These are phyloP conservation scores for Sanghuangporus sanghuang DNA, from an alignment of 1,284 basidiomycete genomes.

Conservation along the genomic window DNA sequence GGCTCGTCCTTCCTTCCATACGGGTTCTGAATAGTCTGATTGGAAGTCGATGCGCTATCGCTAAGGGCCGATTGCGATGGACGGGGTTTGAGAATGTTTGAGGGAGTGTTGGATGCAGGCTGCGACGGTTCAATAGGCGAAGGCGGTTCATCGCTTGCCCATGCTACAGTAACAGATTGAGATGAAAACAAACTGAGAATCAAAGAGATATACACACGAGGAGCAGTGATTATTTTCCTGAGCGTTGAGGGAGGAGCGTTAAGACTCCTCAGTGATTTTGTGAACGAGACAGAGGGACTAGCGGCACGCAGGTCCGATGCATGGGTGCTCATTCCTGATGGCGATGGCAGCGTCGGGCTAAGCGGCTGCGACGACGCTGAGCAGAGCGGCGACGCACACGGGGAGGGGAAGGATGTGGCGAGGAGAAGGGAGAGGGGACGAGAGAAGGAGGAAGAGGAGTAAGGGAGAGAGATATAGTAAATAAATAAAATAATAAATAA, in stretches of 20 bases:
- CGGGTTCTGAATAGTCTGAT: constrained; percentile 27
- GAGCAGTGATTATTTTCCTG: constrained; percentile 58
- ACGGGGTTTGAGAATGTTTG: constrained; percentile 21
- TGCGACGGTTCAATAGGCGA: constrained; percentile 40
- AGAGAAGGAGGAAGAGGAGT: neutral
- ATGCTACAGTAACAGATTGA: constrained; percentile 44
- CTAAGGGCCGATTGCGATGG: constrained; percentile 30
- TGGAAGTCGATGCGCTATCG: constrained; percentile 39
- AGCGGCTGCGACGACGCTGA: neutral
- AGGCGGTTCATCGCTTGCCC: constrained; percentile 77
- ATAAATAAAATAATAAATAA: neutral
- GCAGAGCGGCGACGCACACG: neutral
- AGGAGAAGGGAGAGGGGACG: neutral
- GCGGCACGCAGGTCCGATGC: constrained; percentile 21
- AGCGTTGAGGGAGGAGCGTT: constrained; percentile 34
- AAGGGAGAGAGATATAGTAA: neutral
- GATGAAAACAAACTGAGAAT: neutral
- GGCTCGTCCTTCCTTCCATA: constrained; percentile 29
- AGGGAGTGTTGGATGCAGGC: constrained; percentile 14
- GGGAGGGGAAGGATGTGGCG: neutral
- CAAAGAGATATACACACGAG: constrained; percentile 46
- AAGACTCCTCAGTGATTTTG: constrained; percentile 37
- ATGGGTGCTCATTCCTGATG: constrained; percentile 18
- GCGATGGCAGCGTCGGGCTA: neutral
- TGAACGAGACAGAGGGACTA: constrained; percentile 34